These are phyloP conservation scores for Fraxinus angustifolia DNA, from an alignment of 305 asterid genomes.

Conservation along the genomic window DNA sequence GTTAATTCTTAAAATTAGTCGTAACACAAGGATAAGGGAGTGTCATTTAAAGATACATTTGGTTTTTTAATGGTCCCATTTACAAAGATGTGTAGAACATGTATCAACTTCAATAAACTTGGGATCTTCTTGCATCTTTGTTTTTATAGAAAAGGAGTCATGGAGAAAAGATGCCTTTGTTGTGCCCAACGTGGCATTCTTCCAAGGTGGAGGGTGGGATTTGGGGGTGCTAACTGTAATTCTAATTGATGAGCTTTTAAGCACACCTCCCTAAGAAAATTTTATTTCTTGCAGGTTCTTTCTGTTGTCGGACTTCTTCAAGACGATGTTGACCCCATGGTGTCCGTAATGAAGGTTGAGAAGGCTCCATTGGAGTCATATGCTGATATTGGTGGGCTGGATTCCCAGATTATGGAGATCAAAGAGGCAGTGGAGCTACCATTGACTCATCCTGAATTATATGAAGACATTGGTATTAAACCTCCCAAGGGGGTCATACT, in stretches of 20 bases:
- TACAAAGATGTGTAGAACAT: not conserved
- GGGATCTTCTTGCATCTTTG: not conserved
- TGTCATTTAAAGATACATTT: not conserved
- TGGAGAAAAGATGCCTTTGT: not conserved
- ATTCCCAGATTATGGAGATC: not conserved
- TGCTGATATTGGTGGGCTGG: not conserved
- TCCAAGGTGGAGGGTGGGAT: not conserved
- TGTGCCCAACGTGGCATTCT: not conserved
- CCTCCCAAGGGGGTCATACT: constrained; percentile 24
- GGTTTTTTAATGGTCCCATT: not conserved
- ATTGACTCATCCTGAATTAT: constrained; percentile 19
- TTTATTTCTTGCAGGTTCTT: not conserved
- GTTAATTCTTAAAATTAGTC: not conserved
- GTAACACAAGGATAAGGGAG: not conserved
- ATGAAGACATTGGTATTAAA: constrained; percentile 26
- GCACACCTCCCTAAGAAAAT: not conserved
- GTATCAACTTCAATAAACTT: not conserved
- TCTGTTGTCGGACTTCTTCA: not conserved
- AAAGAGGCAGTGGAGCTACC: constrained; percentile 25
- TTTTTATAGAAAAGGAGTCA: not conserved
- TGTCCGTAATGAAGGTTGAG: not conserved
- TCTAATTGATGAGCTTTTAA: not conserved
- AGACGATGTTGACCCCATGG: constrained; percentile 1
- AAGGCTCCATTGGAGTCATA: not conserved
- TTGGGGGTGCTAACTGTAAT: not conserved